Conservation (phyloP, 306 rosid species). For the Vigna hirtella region DNA sequence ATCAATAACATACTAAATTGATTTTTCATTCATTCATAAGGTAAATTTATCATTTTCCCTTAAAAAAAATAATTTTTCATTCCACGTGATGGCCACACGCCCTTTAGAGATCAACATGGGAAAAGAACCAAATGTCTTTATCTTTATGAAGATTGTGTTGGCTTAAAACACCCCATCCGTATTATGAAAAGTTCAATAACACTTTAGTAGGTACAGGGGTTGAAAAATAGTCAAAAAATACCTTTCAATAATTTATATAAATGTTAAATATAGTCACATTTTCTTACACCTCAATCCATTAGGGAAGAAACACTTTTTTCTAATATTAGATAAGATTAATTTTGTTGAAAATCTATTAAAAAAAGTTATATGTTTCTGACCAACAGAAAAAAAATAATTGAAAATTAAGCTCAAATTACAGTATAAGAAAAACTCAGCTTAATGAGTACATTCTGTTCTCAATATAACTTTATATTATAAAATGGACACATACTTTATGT, state of each 20-base stretch:
- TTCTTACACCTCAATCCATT: no score
- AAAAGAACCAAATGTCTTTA: neutral
- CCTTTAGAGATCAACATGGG: neutral
- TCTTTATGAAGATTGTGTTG: neutral
- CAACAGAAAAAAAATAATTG: no score
- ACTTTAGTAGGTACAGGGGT: neutral
- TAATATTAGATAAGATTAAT: no score
- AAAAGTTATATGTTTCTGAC: no score
- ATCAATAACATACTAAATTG: no score
- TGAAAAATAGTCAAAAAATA: neutral
- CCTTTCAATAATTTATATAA: neutral
- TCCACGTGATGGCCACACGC: conserved; percentile 44
- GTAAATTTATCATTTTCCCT: no score
- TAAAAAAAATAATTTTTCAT: neutral
- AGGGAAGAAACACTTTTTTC: no score
- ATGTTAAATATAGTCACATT: neutral
- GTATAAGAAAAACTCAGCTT: no score
- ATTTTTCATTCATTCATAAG: neutral
- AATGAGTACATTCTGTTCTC: no score
- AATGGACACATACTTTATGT: neutral
- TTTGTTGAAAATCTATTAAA: no score
- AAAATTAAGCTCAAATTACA: no score
- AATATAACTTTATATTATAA: neutral
- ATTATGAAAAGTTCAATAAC: neutral
- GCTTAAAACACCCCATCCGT: neutral